phyloP scores from a whole-genome alignment of 2,329 filamentous ascomycete species.

The Penicillium italicum region DNA sequence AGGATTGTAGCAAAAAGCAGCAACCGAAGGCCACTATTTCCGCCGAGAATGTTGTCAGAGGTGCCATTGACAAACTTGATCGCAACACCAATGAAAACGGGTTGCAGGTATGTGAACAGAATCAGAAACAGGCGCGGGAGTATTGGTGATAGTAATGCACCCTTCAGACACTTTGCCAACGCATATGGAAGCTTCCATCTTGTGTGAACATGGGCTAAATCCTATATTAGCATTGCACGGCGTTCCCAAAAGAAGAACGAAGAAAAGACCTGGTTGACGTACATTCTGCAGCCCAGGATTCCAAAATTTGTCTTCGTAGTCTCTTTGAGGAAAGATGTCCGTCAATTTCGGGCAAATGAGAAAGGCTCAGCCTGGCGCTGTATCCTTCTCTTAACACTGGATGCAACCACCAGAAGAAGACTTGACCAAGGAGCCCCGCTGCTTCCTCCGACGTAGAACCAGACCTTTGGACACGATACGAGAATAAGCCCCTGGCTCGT shows the following conservation, averaged over 20 bases:
- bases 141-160: background rate
- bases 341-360: background rate
- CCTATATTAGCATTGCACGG: background rate
- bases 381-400: background rate
- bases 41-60: background rate
- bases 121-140: background rate
- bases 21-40: background rate
- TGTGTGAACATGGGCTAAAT: background rate
- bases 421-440: background rate
- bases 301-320: background rate
- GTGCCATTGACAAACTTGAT: background rate
- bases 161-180: background rate
- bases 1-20: background rate
- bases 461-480: background rate
- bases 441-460: background rate
- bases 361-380: background rate
- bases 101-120: background rate
- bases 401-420: background rate
- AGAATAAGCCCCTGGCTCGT: background rate
- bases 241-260: background rate
- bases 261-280: background rate
- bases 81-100: background rate
- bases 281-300: background rate
- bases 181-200: background rate
- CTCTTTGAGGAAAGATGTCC: background rate